These are phyloP conservation scores for Conticribra guillardii DNA, from an alignment of 108 stramenopile genomes.

Conservation along the genomic window DNA sequence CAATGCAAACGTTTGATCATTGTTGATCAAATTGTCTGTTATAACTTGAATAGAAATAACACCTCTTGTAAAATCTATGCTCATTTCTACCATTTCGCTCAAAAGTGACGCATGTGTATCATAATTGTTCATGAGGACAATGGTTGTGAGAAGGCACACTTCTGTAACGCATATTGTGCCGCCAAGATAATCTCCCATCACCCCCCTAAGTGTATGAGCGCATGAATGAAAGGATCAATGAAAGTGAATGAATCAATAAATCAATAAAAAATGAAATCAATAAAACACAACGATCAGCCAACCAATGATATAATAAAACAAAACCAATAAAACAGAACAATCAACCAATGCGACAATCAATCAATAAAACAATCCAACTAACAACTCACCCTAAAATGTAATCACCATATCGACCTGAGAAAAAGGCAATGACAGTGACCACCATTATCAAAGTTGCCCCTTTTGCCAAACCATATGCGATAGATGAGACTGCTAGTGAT, in stretches of 20 bases:
- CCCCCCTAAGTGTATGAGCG: constrained; percentile 55
- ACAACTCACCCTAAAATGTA: constrained; percentile 35
- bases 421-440: constrained; percentile 40
- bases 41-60: neutral
- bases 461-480: constrained; percentile 39
- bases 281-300: too few species aligned
- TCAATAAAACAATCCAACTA: constrained; percentile 20
- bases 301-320: constrained; percentile 25
- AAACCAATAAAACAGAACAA: constrained; percentile 26
- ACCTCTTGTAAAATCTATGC: neutral
- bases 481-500: constrained; percentile 32
- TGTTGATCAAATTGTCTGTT: neutral
- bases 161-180: constrained; percentile 75
- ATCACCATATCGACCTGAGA: constrained; percentile 48
- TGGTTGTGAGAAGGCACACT: constrained; percentile 42
- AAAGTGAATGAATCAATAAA: too few species aligned
- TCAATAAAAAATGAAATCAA: too few species aligned
- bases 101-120: constrained; percentile 1
- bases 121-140: constrained; percentile 8
- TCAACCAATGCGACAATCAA: constrained; percentile 20
- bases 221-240: constrained; percentile 24
- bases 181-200: constrained; percentile 85
- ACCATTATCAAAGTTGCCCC: constrained; percentile 39
- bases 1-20: constrained; percentile 8
- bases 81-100: neutral